These are phyloP conservation scores for Euphorbia celastroides DNA, from an alignment of 441 rosid genomes.

Conservation along the genomic window DNA sequence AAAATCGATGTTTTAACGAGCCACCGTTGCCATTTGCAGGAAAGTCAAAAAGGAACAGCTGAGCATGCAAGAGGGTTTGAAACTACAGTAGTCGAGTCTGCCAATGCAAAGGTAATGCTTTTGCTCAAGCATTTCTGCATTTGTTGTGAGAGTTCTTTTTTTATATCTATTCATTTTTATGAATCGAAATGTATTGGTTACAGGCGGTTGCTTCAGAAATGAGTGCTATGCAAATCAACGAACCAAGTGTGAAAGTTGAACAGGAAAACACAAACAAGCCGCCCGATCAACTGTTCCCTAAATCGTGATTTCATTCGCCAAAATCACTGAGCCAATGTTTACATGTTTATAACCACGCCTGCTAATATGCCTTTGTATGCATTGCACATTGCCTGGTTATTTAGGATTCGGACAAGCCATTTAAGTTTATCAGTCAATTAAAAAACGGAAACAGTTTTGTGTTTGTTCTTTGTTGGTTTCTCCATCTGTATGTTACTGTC, in stretches of 20 bases:
- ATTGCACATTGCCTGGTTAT: background rate
- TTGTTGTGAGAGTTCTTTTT: too few relatives aligned
- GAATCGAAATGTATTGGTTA: constrained; percentile 14
- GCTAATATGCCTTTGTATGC: background rate
- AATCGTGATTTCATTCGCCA: constrained; percentile 23
- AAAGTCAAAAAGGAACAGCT: constrained; percentile 38
- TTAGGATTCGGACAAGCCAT: background rate
- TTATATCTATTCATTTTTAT: too few relatives aligned
- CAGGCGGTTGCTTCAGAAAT: constrained; percentile 40
- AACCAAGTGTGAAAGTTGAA: constrained; percentile 47
- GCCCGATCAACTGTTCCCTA: constrained; percentile 37
- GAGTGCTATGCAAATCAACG: constrained; percentile 54
- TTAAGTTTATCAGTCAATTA: background rate
- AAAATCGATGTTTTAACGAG: too few relatives aligned
- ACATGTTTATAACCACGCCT: background rate
- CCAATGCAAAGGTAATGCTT: constrained; percentile 41
- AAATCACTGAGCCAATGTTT: background rate
- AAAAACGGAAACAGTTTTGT: background rate
- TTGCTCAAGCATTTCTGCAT: too few relatives aligned
- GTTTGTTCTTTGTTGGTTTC: too few relatives aligned
- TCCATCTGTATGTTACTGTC: too few relatives aligned
- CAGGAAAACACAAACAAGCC: constrained; percentile 46
- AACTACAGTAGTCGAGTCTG: constrained; percentile 40
- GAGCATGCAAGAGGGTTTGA: constrained; percentile 57
- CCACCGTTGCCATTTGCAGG: constrained; percentile 28